Conservation (phyloP, 805 yeast species). For the Candida golubevii region DNA sequence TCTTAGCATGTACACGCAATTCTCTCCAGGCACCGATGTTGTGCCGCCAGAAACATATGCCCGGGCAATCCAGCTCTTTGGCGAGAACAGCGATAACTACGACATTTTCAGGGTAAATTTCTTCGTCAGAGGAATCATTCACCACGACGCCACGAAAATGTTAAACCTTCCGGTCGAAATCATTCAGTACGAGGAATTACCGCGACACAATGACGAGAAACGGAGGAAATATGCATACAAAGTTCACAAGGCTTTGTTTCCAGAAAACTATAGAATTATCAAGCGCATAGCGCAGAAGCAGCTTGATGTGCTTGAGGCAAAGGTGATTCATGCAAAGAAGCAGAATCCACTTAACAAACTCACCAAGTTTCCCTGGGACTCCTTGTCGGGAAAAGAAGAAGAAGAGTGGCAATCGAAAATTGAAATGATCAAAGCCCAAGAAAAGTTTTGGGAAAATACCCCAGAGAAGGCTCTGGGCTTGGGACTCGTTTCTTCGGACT, state of each 20-base stretch:
- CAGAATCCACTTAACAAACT: too few relatives aligned
- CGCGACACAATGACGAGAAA: neutral
- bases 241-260: constrained; percentile 2
- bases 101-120: neutral
- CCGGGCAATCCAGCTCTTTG: constrained; percentile 5
- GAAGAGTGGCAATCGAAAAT: constrained; percentile 4
- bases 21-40: neutral
- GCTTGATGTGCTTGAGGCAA: constrained; percentile 13
- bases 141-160: constrained; percentile 10
- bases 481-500: neutral
- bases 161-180: constrained; percentile 10
- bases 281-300: constrained; percentile 10
- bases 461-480: neutral
- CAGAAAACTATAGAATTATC: constrained; percentile 15
- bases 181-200: neutral
- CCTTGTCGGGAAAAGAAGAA: constrained; percentile 3
- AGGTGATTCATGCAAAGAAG: constrained; percentile 5
- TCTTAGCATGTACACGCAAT: constrained; percentile 4
- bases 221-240: constrained; percentile 3
- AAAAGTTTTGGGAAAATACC: constrained; percentile 6
- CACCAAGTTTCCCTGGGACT: constrained; percentile 11
- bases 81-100: constrained; percentile 6
- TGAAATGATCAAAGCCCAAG: neutral
- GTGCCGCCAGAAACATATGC: constrained; percentile 13
- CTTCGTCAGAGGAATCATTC: constrained; percentile 13